These are phyloP conservation scores for Colletotrichum falcatum DNA, from an alignment of 2,329 filamentous ascomycete genomes.

Conservation along the genomic window DNA sequence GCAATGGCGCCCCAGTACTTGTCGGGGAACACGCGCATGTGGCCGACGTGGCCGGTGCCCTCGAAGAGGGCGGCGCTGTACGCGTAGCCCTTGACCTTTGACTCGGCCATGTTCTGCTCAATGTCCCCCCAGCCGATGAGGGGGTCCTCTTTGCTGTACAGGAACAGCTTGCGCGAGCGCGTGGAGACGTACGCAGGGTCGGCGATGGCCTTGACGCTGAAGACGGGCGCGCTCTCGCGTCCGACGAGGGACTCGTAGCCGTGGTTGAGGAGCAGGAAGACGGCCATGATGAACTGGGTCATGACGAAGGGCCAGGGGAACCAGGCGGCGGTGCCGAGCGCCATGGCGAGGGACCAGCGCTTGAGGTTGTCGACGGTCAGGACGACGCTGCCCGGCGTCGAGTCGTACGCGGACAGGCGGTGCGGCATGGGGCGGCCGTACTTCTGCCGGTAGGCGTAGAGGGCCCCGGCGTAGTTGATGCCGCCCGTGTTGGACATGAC, in stretches of 20 bases:
- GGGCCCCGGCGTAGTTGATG: slow-evolving; percentile 62
- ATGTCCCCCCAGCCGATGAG: slow-evolving; percentile 68
- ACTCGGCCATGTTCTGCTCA: slow-evolving; percentile 63
- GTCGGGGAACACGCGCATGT: slow-evolving; percentile 67
- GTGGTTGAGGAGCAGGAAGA: slow-evolving; percentile 55
- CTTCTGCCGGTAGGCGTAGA: slow-evolving; percentile 59
- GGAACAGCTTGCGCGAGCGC: slow-evolving; percentile 61
- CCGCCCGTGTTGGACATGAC: slow-evolving; percentile 70
- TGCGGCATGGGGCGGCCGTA: slow-evolving; percentile 58
- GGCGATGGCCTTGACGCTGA: slow-evolving; percentile 20
- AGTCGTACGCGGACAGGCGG: slow-evolving; percentile 62
- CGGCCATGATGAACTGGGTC: slow-evolving; percentile 60
- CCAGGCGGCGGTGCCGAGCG: slow-evolving; percentile 59
- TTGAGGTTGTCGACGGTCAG: slow-evolving; percentile 57
- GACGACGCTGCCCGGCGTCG: slow-evolving; percentile 62
- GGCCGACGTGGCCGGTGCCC: slow-evolving; percentile 70
- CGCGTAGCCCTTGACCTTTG: slow-evolving; percentile 60
- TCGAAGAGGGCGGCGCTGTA: slow-evolving; percentile 66
- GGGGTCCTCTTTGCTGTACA: slow-evolving; percentile 69
- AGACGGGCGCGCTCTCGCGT: slow-evolving; percentile 53
- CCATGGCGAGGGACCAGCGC: slow-evolving; percentile 66
- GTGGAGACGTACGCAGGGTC: slow-evolving; percentile 46
- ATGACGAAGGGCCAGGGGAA: slow-evolving; percentile 63
- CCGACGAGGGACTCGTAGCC: slow-evolving; percentile 52
- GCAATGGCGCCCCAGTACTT: slow-evolving; percentile 67